Percentiles rank a stretch among this genome's conserved stretches.
phyloP scores from a whole-genome alignment of 2,329 filamentous ascomycete species.

The Coniochaeta pulveracea region DNA sequence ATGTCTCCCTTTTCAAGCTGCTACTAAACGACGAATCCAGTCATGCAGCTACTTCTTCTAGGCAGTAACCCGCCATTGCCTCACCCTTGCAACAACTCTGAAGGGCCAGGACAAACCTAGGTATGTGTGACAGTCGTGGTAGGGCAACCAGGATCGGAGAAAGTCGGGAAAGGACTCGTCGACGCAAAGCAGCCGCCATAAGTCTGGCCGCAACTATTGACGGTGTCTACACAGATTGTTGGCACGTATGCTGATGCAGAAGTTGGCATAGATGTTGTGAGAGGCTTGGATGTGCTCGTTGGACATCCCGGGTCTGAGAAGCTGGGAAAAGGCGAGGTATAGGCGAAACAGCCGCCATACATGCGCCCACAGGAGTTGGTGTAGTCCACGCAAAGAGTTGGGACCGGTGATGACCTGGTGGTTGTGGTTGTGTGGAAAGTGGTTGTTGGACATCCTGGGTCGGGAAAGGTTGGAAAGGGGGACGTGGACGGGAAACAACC shows the following conservation, averaged over 20 bases:
- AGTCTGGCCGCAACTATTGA: constrained; percentile 4
- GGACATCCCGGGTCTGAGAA: constrained; percentile 9
- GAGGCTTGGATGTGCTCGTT: too few relatives aligned
- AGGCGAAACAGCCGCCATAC: constrained; percentile 13
- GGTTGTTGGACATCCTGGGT: constrained; percentile 8
- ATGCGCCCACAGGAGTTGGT: constrained; percentile 11
- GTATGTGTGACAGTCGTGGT: too few relatives aligned
- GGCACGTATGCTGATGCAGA: too few relatives aligned
- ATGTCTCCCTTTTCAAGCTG: too few relatives aligned
- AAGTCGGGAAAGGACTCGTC: constrained; percentile 3
- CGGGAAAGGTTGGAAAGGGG: constrained; percentile 10
- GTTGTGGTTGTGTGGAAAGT: constrained; percentile 1
- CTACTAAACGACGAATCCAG: too few relatives aligned
- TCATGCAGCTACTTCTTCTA: too few relatives aligned
- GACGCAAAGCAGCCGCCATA: constrained; percentile 5
- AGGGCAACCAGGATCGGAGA: constrained; percentile 1
- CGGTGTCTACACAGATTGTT: constrained; percentile 3
- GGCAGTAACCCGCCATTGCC: too few relatives aligned
- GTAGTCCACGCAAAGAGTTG: constrained; percentile 9
- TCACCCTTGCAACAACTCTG: too few relatives aligned
- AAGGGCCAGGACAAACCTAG: too few relatives aligned
- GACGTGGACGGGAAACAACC: constrained; percentile 12
- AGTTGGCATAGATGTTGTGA: neutral
- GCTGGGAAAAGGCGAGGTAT: constrained; percentile 11
- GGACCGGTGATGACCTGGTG: too few relatives aligned